Base-by-base conservation (phyloP, 192 early-diverging fungal genomes). In the Backusella liffmaniae region DNA sequence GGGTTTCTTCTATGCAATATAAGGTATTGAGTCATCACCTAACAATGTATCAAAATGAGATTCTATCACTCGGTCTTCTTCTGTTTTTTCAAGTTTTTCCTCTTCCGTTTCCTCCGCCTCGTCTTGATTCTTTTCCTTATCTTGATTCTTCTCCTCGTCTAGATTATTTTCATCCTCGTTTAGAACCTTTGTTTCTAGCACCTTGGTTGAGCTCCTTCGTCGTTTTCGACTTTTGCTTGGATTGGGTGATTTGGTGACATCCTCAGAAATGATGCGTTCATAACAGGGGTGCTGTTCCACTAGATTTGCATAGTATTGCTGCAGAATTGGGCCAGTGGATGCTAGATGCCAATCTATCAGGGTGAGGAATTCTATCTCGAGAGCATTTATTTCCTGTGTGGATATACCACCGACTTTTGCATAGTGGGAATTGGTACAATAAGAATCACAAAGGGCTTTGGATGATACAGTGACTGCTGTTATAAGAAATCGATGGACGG, bases 341-440 rank as follows among this genome's bases (percentile, higher is more conserved):
- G 92, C 83, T 15, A 99, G 79, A 49, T 94, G 89, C 98, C 98
- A 99, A 72, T 96, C 95, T 46, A 98, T 94, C 77, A 97, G 83
- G 18, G 86, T 85, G 65, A 97, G 73, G 73, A 97, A 90, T 80
- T 99, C 98, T 70, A 99, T 86, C 76, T 95, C 98, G 7, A 99
- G 83, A 13, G 95, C 88, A 74, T 99, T 99, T 15, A 99, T 85
- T 84, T 99, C 98, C 71, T 95, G 92, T 62, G 94, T 91, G 5
- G 92, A 91, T 36, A 99, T 89, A 29, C 98, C 98, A 21, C 98
- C 98, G 16, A 99, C 96, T 79, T 94, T 94, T 0, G 96, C 97
- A 83, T 96, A 99, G 78, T 96, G 94, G 16, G 92, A 86, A 80
- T 99, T 99, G 18, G 97, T 98, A 77, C 95, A 94, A 76, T 98